Evolutionary conservation across 2,329 filamentous ascomycete genomes (phyloP).

Genomic region (Rasamsonia emersonii): DNA sequence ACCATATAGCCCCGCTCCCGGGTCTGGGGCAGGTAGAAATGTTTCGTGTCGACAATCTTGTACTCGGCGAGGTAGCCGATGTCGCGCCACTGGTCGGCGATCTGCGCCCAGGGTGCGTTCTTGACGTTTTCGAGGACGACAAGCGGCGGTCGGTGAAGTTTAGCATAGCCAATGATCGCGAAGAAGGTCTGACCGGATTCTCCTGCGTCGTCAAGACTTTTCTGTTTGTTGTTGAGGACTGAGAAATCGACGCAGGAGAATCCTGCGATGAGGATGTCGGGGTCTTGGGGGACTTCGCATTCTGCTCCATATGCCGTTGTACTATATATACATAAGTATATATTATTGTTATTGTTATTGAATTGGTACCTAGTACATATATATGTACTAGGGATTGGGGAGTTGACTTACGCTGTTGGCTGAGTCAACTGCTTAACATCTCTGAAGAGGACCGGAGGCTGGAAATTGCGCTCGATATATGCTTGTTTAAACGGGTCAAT

Average conservation of each 20-base stretch:
- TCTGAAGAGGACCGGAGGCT: slow-evolving; percentile 45
- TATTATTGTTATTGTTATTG: slow-evolving; percentile 2
- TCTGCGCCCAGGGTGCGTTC: slow-evolving; percentile 50
- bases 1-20: slow-evolving; percentile 53
- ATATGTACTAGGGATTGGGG: slow-evolving; percentile 5
- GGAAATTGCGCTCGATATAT: slow-evolving; percentile 55
- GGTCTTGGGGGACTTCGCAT: slow-evolving; percentile 45
- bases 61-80: slow-evolving; percentile 50
- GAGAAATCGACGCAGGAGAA: slow-evolving; percentile 73
- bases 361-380: slow-evolving; percentile 2
- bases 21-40: slow-evolving; percentile 67
- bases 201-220: slow-evolving; percentile 46
- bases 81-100: slow-evolving; percentile 36
- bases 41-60: slow-evolving; percentile 55
- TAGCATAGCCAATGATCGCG: slow-evolving; percentile 51
- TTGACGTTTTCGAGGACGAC: slow-evolving; percentile 66
- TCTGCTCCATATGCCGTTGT: slow-evolving; percentile 60
- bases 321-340: slow-evolving; percentile 25
- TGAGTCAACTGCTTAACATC: slow-evolving; percentile 50
- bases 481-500: slow-evolving; percentile 57
- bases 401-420: slow-evolving; percentile 40
- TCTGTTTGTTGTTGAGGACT: slow-evolving; percentile 49
- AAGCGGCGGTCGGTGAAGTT: slow-evolving; percentile 49
- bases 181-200: slow-evolving; percentile 60
- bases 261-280: slow-evolving; percentile 62